phyloP scores from a whole-genome alignment of 2,329 filamentous ascomycete genomes.

The Curvularia eragrostidis region DNA sequence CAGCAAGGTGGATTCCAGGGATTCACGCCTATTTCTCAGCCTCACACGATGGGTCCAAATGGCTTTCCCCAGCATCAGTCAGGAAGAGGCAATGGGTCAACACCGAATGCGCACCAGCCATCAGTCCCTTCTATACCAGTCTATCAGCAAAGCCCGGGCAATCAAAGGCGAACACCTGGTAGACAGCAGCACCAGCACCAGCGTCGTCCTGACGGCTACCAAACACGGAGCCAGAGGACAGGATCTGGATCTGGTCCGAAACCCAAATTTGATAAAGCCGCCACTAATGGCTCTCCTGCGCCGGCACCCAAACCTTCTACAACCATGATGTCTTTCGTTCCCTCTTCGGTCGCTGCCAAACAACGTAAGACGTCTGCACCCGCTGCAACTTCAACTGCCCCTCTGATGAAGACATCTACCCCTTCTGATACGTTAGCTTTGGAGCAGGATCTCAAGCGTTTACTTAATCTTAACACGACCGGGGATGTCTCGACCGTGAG shows the following conservation, averaged over 20 bases:
- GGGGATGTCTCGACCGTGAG: conserved; percentile 32
- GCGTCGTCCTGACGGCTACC: conserved; percentile 34
- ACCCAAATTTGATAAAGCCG: conserved; percentile 21
- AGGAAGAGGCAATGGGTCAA: conserved; percentile 15
- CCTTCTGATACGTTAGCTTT: conserved; percentile 35
- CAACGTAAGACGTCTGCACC: conserved; percentile 33
- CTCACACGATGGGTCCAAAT: conserved; percentile 29
- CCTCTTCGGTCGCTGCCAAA: conserved; percentile 47
- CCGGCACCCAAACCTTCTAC: conserved; percentile 31
- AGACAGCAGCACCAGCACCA: conserved; percentile 30
- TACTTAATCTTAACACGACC: conserved; percentile 42
- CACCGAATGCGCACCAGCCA: conserved; percentile 29
- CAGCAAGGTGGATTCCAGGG: conserved; percentile 32
- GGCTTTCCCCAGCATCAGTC: conserved; percentile 18
- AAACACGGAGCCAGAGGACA: conserved; percentile 23
- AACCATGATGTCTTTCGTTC: conserved; percentile 45
- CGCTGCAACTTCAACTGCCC: conserved; percentile 22
- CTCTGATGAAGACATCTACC: conserved; percentile 23
- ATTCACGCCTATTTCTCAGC: conserved; percentile 32
- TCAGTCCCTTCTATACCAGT: conserved; percentile 35
- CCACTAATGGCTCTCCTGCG: conserved; percentile 21
- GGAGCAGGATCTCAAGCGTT: conserved; percentile 47
- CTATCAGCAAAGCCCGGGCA: conserved; percentile 35
- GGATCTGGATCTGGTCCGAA: conserved; percentile 6
- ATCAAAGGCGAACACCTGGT: conserved; percentile 32